Percentiles rank a stretch among this genome's conserved stretches.
phyloP scores from a whole-genome alignment of 257 asterid species.

The Prunella vulgaris region DNA sequence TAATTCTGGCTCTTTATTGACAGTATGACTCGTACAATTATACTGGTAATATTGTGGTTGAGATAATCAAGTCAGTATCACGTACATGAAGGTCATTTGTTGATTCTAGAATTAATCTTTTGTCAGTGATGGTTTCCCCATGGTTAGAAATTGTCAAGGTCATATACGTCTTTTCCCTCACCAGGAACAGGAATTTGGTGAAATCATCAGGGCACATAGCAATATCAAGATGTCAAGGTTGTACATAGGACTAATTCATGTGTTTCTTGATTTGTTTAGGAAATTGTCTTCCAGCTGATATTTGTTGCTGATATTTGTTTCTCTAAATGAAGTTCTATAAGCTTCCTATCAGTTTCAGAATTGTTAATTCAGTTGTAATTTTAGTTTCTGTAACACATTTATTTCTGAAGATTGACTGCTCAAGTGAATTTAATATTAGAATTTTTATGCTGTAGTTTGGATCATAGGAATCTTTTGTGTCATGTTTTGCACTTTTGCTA shows the following conservation, averaged over 20 bases:
- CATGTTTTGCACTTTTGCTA: neutral
- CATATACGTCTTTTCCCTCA: neutral
- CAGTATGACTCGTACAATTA: neutral
- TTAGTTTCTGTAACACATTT: neutral
- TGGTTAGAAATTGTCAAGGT: neutral
- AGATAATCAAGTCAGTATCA: neutral
- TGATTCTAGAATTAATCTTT: neutral
- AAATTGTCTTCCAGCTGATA: neutral
- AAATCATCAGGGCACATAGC: neutral
- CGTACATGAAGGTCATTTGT: neutral
- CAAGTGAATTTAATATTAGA: neutral
- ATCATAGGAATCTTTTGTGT: neutral
- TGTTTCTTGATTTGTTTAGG: neutral
- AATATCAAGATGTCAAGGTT: neutral
- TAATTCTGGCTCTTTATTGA: neutral
- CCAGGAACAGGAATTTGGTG: neutral
- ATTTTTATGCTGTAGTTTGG: neutral
- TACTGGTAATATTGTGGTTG: neutral
- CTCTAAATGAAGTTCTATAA: neutral
- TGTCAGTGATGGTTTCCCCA: neutral
- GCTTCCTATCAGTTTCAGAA: neutral
- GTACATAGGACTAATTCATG: neutral
- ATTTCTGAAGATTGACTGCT: neutral
- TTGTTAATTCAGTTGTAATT: neutral
- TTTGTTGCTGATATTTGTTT: neutral